These are phyloP conservation scores for Talaromyces nanjingensis DNA, from an alignment of 495 filamentous ascomycete genomes.

Conservation along the genomic window DNA sequence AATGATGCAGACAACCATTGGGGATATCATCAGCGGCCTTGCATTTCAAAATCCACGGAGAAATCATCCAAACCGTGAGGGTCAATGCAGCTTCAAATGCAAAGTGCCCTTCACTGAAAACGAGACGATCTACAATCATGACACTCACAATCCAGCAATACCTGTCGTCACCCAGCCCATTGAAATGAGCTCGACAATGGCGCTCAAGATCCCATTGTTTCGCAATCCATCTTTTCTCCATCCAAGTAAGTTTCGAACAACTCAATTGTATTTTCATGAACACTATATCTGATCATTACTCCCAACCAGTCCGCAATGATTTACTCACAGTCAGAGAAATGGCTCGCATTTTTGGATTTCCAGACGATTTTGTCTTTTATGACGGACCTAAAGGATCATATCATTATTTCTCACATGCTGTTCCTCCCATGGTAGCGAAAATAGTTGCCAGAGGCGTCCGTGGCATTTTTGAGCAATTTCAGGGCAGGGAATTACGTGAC, in stretches of 20 bases:
- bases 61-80: not conserved
- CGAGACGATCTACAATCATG: not conserved
- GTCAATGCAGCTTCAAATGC: not conserved
- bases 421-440: not conserved
- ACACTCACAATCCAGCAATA: not conserved
- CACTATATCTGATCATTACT: not conserved
- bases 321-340: slow-evolving; percentile 7
- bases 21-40: not conserved
- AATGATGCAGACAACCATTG: not conserved
- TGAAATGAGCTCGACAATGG: not conserved
- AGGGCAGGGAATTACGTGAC: not conserved
- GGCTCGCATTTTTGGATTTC: slow-evolving; percentile 9
- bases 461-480: not conserved
- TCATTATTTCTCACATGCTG: not conserved
- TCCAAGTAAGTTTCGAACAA: not conserved
- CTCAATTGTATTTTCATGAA: not conserved
- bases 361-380: slow-evolving; percentile 10
- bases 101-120: not conserved
- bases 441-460: not conserved
- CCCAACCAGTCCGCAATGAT: not conserved
- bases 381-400: not conserved
- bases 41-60: not conserved
- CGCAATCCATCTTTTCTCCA: not conserved
- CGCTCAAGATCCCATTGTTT: not conserved
- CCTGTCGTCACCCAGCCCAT: not conserved